These are phyloP conservation scores for Aquanectria penicillioides DNA, from an alignment of 2,329 filamentous ascomycete genomes.

Conservation along the genomic window DNA sequence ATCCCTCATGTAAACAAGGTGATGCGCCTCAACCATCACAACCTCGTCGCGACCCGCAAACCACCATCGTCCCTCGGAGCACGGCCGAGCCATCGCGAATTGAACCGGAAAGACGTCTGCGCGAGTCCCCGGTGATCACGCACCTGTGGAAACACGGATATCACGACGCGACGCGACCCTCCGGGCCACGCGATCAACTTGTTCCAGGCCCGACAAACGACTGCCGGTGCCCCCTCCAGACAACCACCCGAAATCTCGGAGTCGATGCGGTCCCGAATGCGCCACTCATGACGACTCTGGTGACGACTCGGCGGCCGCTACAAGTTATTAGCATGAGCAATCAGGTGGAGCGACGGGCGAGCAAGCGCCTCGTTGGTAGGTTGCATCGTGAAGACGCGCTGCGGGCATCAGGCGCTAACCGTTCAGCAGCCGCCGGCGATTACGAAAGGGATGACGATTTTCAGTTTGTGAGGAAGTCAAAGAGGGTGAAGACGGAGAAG, in stretches of 20 bases:
- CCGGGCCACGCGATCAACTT: constrained; percentile 24
- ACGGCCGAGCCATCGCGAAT: constrained; percentile 28
- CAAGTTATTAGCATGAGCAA: constrained; percentile 76
- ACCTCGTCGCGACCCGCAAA: constrained; percentile 40
- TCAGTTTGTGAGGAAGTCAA: constrained; percentile 75
- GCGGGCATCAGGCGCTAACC: constrained; percentile 30
- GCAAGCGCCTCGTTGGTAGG: constrained; percentile 73
- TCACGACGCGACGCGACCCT: constrained; percentile 36
- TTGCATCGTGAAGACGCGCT: constrained; percentile 34
- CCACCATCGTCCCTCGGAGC: constrained; percentile 27
- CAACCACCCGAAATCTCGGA: constrained; percentile 29
- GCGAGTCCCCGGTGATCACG: neutral
- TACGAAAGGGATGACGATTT: constrained; percentile 84
- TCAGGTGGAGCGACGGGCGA: constrained; percentile 69
- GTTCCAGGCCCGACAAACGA: constrained; percentile 22
- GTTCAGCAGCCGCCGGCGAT: constrained; percentile 47
- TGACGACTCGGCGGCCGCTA: constrained; percentile 71
- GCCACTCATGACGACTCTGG: constrained; percentile 77
- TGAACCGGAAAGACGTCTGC: constrained; percentile 6
- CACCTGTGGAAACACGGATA: neutral
- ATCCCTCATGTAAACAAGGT: constrained; percentile 44
- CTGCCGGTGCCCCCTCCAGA: constrained; percentile 23
- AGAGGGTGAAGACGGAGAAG: constrained; percentile 69
- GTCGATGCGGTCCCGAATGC: constrained; percentile 43
- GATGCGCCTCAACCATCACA: constrained; percentile 40